Evolutionary conservation across 2,329 filamentous ascomycete genomes (phyloP).

Genomic region (Colletotrichum lini): DNA sequence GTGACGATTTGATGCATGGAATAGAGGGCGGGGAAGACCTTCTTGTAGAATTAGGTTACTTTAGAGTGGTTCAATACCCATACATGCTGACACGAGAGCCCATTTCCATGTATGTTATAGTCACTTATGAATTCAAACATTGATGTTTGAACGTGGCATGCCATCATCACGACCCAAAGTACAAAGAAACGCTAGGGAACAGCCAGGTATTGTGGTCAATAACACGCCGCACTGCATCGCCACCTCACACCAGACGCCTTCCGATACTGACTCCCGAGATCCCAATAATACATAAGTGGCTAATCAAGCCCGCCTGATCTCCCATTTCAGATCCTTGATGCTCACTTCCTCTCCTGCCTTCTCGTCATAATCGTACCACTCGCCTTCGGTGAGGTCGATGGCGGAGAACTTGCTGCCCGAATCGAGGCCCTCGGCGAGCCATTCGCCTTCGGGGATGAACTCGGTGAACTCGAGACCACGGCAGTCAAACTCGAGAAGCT

Average conservation of each 20-base stretch:
- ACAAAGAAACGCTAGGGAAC: background rate
- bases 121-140: background rate
- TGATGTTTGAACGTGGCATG: background rate
- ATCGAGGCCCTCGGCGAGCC: constrained; percentile 86
- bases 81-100: constrained; percentile 26
- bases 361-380: constrained; percentile 99
- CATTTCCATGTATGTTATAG: background rate
- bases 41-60: constrained; percentile 38
- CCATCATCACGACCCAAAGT: background rate
- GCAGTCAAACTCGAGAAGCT: constrained; percentile 93
- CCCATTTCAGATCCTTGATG: constrained; percentile 91
- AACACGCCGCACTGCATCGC: background rate
- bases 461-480: constrained; percentile 92
- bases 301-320: constrained; percentile 79
- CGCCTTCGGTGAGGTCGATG: constrained; percentile 88
- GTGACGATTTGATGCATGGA: constrained; percentile 34
- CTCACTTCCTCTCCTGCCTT: constrained; percentile 93
- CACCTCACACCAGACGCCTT: constrained; percentile 8
- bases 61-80: constrained; percentile 41
- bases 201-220: background rate
- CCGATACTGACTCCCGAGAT: constrained; percentile 32
- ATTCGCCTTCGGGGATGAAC: constrained; percentile 95
- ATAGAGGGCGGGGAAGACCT: constrained; percentile 26
- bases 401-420: constrained; percentile 84
- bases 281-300: background rate